Evolutionary conservation across 1,139 yeast genomes (phyloP).

Genomic region (Saccharomycopsis hybrid): DNA sequence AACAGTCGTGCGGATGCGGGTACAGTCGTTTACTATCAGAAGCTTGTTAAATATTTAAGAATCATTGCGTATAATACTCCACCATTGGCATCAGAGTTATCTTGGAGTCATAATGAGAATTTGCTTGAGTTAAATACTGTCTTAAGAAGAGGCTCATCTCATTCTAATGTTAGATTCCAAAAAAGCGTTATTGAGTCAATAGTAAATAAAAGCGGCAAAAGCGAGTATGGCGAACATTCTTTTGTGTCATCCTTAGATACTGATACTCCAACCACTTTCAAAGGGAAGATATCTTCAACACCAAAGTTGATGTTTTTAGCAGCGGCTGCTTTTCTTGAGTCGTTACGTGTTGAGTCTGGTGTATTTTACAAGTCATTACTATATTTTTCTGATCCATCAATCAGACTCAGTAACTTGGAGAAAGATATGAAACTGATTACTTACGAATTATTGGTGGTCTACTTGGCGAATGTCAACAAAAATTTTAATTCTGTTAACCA

Average conservation of each 20-base stretch:
- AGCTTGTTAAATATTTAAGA: constrained; percentile 34
- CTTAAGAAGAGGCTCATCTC: constrained; percentile 82
- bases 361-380: constrained; percentile 67
- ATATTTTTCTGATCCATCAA: constrained; percentile 84
- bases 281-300: constrained; percentile 47
- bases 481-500: constrained; percentile 3
- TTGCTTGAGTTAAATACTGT: constrained; percentile 90
- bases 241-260: constrained; percentile 21
- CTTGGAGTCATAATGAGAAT: constrained; percentile 84
- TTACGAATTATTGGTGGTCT: constrained; percentile 52
- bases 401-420: constrained; percentile 66
- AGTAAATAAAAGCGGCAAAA: constrained; percentile 38
- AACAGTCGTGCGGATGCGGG: background rate
- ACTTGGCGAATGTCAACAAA: constrained; percentile 30
- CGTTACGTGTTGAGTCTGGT: constrained; percentile 72
- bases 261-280: constrained; percentile 24
- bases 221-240: constrained; percentile 21
- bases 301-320: constrained; percentile 86
- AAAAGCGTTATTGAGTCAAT: constrained; percentile 43
- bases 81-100: constrained; percentile 81
- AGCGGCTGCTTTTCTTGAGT: constrained; percentile 73
- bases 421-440: constrained; percentile 64
- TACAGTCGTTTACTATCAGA: too few relatives aligned
- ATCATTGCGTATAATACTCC: constrained; percentile 85
- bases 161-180: constrained; percentile 73